Conservation (phyloP, 768 basidiomycete species). For the Podaxis sp. region DNA sequence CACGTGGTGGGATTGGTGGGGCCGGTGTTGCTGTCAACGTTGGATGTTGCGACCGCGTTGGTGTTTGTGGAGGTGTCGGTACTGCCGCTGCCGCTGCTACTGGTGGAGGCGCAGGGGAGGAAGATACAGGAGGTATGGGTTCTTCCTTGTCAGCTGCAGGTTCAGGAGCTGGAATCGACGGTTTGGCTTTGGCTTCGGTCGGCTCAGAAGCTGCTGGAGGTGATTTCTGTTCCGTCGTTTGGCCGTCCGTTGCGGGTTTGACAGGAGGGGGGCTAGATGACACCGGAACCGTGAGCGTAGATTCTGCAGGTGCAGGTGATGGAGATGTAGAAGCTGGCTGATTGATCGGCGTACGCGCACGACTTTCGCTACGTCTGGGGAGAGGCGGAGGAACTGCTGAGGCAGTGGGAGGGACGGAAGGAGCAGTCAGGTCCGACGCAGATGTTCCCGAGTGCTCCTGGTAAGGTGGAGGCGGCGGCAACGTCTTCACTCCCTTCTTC, state of each 20-base stretch:
- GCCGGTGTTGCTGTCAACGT: slow-evolving; percentile 7
- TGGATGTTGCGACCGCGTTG: slow-evolving; percentile 10
- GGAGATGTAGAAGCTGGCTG: slow-evolving; percentile 1
- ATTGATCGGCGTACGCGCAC: slow-evolving; percentile 19
- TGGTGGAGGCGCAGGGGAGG: not conserved
- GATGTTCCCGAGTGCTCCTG: not conserved
- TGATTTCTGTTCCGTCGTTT: not conserved
- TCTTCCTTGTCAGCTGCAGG: not conserved
- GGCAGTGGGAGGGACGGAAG: not conserved
- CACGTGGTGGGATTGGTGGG: slow-evolving; percentile 7
- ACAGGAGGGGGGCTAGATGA: not conserved
- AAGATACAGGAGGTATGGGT: not conserved
- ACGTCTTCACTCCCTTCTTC: slow-evolving; percentile 8
- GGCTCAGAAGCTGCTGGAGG: not conserved
- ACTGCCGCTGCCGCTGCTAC: not conserved
- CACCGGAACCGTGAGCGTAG: not conserved
- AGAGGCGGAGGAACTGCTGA: slow-evolving; percentile 40
- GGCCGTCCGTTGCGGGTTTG: not conserved
- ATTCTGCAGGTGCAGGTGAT: not conserved
- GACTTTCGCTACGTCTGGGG: slow-evolving; percentile 43
- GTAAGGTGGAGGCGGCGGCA: slow-evolving; percentile 16
- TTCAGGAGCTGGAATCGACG: not conserved
- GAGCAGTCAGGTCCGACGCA: not conserved
- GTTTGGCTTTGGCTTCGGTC: not conserved
- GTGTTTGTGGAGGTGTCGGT: slow-evolving; percentile 7